Conservation (phyloP, 768 basidiomycete genomes). For the Floccularia luteovirens region DNA sequence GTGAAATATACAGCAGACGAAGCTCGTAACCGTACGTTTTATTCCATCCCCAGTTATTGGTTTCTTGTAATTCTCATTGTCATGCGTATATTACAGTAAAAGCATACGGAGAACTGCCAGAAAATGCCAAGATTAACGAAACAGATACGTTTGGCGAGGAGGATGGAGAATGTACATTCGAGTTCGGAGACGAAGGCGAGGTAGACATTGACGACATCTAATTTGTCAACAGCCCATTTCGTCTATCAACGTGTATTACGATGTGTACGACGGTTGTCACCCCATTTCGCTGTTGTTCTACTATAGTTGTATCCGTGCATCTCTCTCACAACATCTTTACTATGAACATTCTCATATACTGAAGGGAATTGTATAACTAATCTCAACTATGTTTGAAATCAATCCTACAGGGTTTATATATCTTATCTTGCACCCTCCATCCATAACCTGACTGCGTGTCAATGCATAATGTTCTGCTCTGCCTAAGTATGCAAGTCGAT, state of each 20-base stretch:
- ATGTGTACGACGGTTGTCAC: too few species aligned
- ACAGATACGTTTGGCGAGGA: conserved; percentile 91
- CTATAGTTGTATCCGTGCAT: conserved; percentile 10
- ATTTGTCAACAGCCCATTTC: too few species aligned
- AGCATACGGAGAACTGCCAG: conserved; percentile 96
- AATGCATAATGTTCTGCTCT: too few species aligned
- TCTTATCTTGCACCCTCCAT: too few species aligned
- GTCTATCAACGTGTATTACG: too few species aligned
- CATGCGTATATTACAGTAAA: conserved; percentile 52
- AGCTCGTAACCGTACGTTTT: conserved; percentile 63
- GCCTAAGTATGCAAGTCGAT: too few species aligned
- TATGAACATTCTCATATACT: conserved; percentile 8
- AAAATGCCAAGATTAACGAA: conserved; percentile 96
- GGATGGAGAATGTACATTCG: conserved; percentile 83
- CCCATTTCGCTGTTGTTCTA: conserved; percentile 12
- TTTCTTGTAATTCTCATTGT: not conserved
- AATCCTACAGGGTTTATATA: too few species aligned
- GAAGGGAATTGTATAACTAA: not conserved
- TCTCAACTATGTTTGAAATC: too few species aligned
- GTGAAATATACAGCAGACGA: conserved; percentile 99
- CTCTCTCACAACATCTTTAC: conserved; percentile 8
- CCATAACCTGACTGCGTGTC: too few species aligned
- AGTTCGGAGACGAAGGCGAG: conserved; percentile 85
- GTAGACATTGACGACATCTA: conserved; percentile 89
- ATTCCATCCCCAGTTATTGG: not conserved